phyloP scores from a whole-genome alignment of 2,329 filamentous ascomycete genomes.

The Diplodia scrobiculata region DNA sequence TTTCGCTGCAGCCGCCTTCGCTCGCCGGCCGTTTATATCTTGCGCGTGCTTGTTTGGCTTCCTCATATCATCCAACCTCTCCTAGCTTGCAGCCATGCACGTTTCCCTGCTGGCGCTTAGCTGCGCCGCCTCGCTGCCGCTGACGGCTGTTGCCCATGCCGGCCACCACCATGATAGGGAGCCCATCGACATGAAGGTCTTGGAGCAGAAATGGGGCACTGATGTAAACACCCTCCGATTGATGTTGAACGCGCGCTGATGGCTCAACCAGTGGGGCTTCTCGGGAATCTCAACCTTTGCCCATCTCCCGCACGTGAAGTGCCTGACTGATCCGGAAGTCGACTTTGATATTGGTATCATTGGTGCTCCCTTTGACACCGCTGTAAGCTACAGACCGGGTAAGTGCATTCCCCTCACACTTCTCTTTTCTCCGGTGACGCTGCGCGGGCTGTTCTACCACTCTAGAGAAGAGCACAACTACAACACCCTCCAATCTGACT shows the following conservation, averaged over 20 bases:
- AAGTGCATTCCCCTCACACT: slow-evolving; percentile 20
- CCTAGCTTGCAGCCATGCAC: slow-evolving; percentile 17
- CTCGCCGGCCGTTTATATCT: background rate
- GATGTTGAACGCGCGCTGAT: slow-evolving; percentile 33
- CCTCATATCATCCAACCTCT: background rate
- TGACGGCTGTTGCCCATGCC: slow-evolving; percentile 36
- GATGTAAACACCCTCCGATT: slow-evolving; percentile 38
- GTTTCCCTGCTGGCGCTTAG: slow-evolving; percentile 10
- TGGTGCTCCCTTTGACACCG: slow-evolving; percentile 55
- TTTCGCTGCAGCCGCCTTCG: background rate
- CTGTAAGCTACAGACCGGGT: slow-evolving; percentile 52
- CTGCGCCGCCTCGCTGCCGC: slow-evolving; percentile 30
- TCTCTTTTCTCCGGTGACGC: no score
- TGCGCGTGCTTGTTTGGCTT: background rate
- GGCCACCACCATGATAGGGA: slow-evolving; percentile 37
- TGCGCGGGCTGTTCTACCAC: no score
- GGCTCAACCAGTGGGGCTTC: slow-evolving; percentile 61
- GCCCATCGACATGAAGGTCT: slow-evolving; percentile 39
- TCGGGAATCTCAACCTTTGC: slow-evolving; percentile 65
- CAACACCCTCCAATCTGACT: background rate
- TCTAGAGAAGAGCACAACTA: background rate
- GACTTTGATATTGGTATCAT: slow-evolving; percentile 54
- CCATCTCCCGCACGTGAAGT: slow-evolving; percentile 52
- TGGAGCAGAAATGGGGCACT: slow-evolving; percentile 47
- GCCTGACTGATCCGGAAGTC: slow-evolving; percentile 50